phyloP scores from a whole-genome alignment of 805 yeast species.

The Lipomyces anomalus region DNA sequence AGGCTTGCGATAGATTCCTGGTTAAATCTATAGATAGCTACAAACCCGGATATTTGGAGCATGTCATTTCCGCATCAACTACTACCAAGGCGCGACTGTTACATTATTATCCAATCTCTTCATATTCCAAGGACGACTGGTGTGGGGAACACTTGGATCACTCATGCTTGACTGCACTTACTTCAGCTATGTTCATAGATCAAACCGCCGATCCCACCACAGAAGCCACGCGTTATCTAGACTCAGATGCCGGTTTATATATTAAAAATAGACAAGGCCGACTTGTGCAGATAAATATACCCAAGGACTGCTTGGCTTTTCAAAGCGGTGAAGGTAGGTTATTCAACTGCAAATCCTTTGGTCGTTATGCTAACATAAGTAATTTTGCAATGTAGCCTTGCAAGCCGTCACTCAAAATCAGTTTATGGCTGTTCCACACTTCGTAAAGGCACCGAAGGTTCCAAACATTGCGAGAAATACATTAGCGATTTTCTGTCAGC shows the following conservation, averaged over 20 bases:
- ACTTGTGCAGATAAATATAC: slow-evolving; percentile 48
- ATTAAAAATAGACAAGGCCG: slow-evolving; percentile 43
- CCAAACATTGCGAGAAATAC: slow-evolving; percentile 45
- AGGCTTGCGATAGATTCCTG: slow-evolving; percentile 46
- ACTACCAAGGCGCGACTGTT: slow-evolving; percentile 54
- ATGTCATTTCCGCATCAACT: slow-evolving; percentile 45
- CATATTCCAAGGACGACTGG: slow-evolving; percentile 40
- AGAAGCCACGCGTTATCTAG: slow-evolving; percentile 41
- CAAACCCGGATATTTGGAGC: slow-evolving; percentile 37
- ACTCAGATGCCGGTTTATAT: slow-evolving; percentile 46
- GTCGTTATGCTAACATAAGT: no score
- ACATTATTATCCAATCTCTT: slow-evolving; percentile 44
- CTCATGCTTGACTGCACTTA: slow-evolving; percentile 53
- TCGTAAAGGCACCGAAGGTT: slow-evolving; percentile 43
- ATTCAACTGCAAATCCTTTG: no score
- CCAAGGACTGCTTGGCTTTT: slow-evolving; percentile 51
- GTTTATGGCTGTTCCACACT: slow-evolving; percentile 56
- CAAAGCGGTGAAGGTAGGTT: slow-evolving; percentile 59
- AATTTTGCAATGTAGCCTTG: no score
- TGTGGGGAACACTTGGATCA: slow-evolving; percentile 62
- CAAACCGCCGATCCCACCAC: slow-evolving; percentile 31
- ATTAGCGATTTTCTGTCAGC: slow-evolving; percentile 59
- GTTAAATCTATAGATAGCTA: slow-evolving; percentile 30
- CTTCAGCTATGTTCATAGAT: slow-evolving; percentile 48
- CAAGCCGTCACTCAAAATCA: slow-evolving; percentile 45